Conservation (phyloP, 371 early-diverging fungal genomes). For the Mortierella sp. region DNA sequence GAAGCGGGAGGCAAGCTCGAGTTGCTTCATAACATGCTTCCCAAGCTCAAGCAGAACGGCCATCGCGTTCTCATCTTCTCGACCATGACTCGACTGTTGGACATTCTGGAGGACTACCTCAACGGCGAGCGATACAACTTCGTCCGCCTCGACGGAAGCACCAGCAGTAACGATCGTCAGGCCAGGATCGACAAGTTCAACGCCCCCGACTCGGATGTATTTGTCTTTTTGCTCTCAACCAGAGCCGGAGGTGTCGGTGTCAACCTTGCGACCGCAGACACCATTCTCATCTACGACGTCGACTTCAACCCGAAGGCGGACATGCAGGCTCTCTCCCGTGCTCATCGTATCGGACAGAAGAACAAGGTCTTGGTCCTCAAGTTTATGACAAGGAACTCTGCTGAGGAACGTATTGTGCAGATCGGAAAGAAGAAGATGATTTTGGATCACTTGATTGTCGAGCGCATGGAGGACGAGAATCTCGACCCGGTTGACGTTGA, state of each 20-base stretch:
- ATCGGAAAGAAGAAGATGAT: constrained; percentile 89
- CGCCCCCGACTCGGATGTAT: constrained; percentile 75
- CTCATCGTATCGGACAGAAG: constrained; percentile 97
- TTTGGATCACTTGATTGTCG: constrained; percentile 88
- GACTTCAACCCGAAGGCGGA: constrained; percentile 97
- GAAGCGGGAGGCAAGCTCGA: constrained; percentile 92
- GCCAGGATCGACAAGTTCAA: constrained; percentile 87
- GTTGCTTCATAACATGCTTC: constrained; percentile 91
- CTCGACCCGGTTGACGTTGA: constrained; percentile 75
- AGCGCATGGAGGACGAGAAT: constrained; percentile 77
- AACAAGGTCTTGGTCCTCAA: constrained; percentile 88
- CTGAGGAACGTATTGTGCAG: constrained; percentile 85
- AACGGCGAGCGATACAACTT: constrained; percentile 77
- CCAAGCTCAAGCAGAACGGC: constrained; percentile 82
- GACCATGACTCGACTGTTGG: constrained; percentile 91
- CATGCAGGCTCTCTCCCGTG: constrained; percentile 92
- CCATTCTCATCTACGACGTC: constrained; percentile 93
- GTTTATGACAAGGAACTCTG: constrained; percentile 85
- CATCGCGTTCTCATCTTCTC: constrained; percentile 97
- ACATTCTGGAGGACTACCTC: constrained; percentile 93
- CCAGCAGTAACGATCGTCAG: constrained; percentile 76
- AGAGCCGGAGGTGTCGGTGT: constrained; percentile 97
- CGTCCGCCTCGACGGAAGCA: constrained; percentile 88
- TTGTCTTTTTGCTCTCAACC: constrained; percentile 88
- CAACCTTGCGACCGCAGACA: constrained; percentile 95